Evolutionary conservation across 768 basidiomycete species (phyloP).

Genomic region (Hebeloma cylindrosporum): DNA sequence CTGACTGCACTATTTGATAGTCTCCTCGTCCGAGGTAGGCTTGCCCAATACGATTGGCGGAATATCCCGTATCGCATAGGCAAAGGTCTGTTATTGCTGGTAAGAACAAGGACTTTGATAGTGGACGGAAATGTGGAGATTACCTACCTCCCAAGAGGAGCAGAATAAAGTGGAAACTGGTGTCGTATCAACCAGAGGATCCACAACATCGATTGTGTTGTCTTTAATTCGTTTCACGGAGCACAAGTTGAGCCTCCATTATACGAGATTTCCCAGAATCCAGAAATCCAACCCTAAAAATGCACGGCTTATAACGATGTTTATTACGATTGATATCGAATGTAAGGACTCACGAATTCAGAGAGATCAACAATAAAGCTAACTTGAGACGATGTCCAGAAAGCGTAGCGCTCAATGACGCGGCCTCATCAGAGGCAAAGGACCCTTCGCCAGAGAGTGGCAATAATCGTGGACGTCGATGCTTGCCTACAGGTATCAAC

Average conservation of each 20-base stretch:
- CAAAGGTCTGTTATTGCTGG: neutral
- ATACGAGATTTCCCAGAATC: neutral
- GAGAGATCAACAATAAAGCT: neutral
- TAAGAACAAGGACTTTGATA: neutral
- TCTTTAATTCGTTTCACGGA: neutral
- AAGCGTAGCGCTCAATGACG: neutral
- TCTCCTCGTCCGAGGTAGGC: neutral
- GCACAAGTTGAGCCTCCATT: neutral
- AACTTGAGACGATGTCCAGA: neutral
- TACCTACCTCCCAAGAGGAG: neutral
- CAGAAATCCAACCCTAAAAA: neutral
- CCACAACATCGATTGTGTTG: slow-evolving; percentile 3
- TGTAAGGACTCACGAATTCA: slow-evolving; percentile 4
- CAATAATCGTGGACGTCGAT: neutral
- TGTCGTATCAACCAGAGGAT: slow-evolving; percentile 1
- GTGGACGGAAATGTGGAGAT: too few relatives aligned
- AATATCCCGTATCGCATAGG: slow-evolving; percentile 3
- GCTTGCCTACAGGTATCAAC: neutral
- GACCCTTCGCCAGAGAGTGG: neutral
- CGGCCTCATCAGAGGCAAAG: neutral
- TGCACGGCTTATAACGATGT: neutral
- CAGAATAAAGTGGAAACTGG: slow-evolving; percentile 2
- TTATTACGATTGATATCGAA: too few relatives aligned
- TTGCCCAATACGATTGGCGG: slow-evolving; percentile 3
- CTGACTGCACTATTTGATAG: neutral